Evolutionary conservation across 176 grass and related monocot species (phyloP).

Genomic region (Hsuehochloa calcarea): DNA sequence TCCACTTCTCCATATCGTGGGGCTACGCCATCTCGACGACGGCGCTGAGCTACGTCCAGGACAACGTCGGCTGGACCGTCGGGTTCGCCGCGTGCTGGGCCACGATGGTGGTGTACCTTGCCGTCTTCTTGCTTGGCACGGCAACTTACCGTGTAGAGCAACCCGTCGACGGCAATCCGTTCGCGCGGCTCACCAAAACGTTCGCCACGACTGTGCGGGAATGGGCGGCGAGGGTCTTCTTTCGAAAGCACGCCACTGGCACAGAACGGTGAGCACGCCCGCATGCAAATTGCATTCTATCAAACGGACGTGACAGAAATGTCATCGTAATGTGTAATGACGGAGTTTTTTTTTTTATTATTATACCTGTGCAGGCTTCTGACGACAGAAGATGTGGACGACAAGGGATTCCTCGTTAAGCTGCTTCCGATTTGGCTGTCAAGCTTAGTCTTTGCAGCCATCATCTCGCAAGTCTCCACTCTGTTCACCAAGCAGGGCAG

Average conservation of each 20-base stretch:
- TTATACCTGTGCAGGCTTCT: background rate
- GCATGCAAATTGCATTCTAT: no score
- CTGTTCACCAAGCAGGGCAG: conserved; percentile 62
- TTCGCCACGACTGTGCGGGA: background rate
- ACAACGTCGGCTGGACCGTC: conserved; percentile 48
- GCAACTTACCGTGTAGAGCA: background rate
- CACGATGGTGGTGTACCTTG: conserved; percentile 19
- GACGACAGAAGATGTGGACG: background rate
- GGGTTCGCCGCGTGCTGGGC: conserved; percentile 47
- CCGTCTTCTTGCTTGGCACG: conserved; percentile 36
- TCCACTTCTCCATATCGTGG: conserved; percentile 42
- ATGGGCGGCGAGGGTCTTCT: background rate
- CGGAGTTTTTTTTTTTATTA: background rate
- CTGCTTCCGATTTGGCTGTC: conserved; percentile 56
- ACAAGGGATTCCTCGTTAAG: conserved; percentile 7
- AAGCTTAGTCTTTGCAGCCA: conserved; percentile 28
- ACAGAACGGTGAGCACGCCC: background rate
- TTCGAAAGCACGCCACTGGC: background rate
- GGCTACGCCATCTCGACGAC: conserved; percentile 14
- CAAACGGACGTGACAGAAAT: no score
- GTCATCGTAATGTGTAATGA: no score
- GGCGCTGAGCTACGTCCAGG: conserved; percentile 51
- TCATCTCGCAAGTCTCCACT: conserved; percentile 39
- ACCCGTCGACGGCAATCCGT: background rate
- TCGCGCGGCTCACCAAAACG: background rate